A percentile compares a stretch with the other conserved stretches of the same genome.
Conservation (phyloP, 176 grass and related monocot genomes). For the Oryza brachyantha region DNA sequence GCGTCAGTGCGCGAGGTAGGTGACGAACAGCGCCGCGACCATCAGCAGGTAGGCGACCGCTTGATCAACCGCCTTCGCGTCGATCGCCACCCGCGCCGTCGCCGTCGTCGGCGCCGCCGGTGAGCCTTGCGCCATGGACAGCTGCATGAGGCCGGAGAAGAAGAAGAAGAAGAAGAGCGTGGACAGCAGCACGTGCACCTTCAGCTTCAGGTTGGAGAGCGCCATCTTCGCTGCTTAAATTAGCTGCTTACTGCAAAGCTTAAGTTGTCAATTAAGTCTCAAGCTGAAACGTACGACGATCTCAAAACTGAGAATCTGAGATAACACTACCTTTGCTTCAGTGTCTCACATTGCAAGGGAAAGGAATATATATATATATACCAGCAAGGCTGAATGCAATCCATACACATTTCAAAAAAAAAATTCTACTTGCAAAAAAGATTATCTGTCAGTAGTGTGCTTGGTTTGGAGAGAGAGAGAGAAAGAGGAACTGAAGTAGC, state of each 20-base stretch:
- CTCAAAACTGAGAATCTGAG: no score
- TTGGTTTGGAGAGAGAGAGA: background rate
- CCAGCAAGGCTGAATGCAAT: no score
- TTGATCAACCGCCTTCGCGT: constrained; percentile 2
- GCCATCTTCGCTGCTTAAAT: background rate
- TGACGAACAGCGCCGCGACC: constrained; percentile 12
- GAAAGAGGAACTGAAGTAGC: no score
- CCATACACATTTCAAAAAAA: no score
- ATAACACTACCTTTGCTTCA: no score
- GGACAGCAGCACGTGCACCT: constrained; percentile 21
- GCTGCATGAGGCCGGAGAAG: constrained; percentile 41
- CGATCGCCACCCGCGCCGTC: background rate
- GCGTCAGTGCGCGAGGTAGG: background rate
- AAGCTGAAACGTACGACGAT: background rate
- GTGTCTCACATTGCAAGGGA: no score
- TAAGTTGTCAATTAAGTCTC: no score
- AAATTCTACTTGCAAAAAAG: no score
- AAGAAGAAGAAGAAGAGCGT: constrained; percentile 22
- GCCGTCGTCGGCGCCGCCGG: background rate
- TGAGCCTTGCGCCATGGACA: constrained; percentile 14
- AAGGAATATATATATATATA: background rate
- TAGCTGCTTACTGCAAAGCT: no score
- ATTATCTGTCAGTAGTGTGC: background rate
- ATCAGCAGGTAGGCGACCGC: constrained; percentile 15
- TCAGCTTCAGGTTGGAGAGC: background rate